Percentiles rank a stretch among this genome's conserved stretches.
Evolutionary conservation across 768 basidiomycete species (phyloP).

Genomic region (Clavulina sp.): DNA sequence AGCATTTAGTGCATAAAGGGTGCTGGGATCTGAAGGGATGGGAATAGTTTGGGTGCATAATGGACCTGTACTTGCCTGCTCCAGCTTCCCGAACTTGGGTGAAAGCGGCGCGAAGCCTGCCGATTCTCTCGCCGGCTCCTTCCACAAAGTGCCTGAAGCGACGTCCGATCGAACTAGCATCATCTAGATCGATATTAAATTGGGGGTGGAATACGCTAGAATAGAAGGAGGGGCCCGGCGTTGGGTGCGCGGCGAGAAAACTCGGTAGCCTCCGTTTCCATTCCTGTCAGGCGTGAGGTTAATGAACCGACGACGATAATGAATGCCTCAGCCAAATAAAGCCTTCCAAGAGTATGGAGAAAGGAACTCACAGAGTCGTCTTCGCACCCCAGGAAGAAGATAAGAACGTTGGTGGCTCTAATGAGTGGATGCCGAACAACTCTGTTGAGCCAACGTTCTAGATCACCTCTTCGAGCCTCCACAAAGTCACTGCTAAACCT

Average conservation of each 20-base stretch:
- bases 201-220: slow-evolving; percentile 68
- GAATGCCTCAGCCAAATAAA: background rate
- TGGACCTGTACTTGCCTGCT: slow-evolving; percentile 30
- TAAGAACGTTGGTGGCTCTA: slow-evolving; percentile 60
- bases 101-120: slow-evolving; percentile 45
- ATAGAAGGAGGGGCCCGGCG: slow-evolving; percentile 62
- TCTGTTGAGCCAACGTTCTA: slow-evolving; percentile 58
- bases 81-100: slow-evolving; percentile 44
- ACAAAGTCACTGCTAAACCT: slow-evolving; percentile 69
- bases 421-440: slow-evolving; percentile 61
- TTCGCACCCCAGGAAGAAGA: slow-evolving; percentile 63
- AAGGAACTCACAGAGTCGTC: slow-evolving; percentile 46
- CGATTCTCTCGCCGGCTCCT: slow-evolving; percentile 51
- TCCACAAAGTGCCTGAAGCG: slow-evolving; percentile 48
- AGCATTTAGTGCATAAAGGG: background rate
- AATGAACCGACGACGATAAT: background rate
- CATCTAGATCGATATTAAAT: slow-evolving; percentile 64
- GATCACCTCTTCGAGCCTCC: slow-evolving; percentile 61
- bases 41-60: slow-evolving; percentile 3
- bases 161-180: slow-evolving; percentile 39
- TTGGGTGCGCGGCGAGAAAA: slow-evolving; percentile 27
- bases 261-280: slow-evolving; percentile 44
- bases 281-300: slow-evolving; percentile 47
- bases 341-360: background rate
- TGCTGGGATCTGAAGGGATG: background rate